Percentiles rank a stretch among this genome's conserved stretches.
Conservation (phyloP, 305 asterid genomes). For the Fraxinus dipetala region DNA sequence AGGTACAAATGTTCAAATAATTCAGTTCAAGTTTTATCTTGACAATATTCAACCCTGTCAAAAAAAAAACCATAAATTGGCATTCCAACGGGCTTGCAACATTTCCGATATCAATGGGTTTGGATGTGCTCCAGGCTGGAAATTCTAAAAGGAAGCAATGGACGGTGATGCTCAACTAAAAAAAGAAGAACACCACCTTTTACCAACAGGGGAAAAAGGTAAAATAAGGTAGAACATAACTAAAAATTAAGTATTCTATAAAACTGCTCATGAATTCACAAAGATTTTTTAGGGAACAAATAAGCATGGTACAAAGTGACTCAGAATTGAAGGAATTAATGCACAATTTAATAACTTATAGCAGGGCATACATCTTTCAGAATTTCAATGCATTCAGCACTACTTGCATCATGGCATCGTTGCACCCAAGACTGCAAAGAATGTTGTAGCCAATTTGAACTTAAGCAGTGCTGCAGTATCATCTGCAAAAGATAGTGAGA, state of each 20-base stretch:
- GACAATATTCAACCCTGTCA: not conserved
- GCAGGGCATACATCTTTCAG: constrained; percentile 74
- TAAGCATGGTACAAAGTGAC: constrained; percentile 20
- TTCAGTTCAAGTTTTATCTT: not conserved
- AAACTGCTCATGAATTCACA: not conserved
- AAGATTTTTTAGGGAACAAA: constrained; percentile 16
- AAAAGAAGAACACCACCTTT: not conserved
- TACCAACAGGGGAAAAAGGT: not conserved
- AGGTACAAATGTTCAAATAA: not conserved
- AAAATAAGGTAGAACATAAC: not conserved
- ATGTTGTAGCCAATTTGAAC: constrained; percentile 57
- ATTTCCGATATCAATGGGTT: not conserved
- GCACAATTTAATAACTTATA: not conserved
- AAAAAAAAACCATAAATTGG: not conserved
- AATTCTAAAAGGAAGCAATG: not conserved
- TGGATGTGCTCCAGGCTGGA: not conserved
- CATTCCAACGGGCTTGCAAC: not conserved
- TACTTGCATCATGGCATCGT: constrained; percentile 65
- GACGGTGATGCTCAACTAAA: not conserved
- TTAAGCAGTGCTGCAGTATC: constrained; percentile 56
- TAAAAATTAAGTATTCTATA: not conserved
- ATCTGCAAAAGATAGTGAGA: constrained; percentile 52
- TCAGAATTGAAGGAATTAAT: constrained; percentile 5
- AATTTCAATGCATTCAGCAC: constrained; percentile 76
- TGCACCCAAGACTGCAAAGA: constrained; percentile 70